Percentiles rank a stretch among this genome's conserved stretches.
Evolutionary conservation across 176 grass and related monocot genomes (phyloP).

Genomic region (Zea mays): DNA sequence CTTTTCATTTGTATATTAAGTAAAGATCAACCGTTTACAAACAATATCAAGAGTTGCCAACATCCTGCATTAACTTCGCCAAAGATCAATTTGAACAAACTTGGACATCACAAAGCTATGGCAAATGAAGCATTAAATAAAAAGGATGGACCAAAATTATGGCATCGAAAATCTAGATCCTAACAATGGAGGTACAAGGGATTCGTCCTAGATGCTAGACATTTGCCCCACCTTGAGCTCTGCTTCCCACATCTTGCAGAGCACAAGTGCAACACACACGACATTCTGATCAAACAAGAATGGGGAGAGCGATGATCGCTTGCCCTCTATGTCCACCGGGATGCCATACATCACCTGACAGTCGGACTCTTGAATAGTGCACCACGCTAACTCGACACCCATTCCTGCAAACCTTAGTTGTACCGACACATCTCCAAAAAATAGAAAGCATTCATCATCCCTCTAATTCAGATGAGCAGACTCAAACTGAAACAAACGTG

Average conservation of each 20-base stretch:
- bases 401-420: constrained; percentile 78
- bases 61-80: constrained; percentile 48
- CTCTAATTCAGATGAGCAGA: constrained; percentile 6
- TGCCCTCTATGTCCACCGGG: constrained; percentile 51
- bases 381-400: constrained; percentile 77
- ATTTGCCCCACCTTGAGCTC: constrained; percentile 90
- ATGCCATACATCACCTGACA: constrained; percentile 66
- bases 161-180: background rate
- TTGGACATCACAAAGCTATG: background rate
- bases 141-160: background rate
- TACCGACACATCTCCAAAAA: background rate
- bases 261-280: constrained; percentile 74
- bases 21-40: constrained; percentile 41
- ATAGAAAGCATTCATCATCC: constrained; percentile 16
- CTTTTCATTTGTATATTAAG: constrained; percentile 1
- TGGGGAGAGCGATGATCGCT: constrained; percentile 65
- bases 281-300: constrained; percentile 93
- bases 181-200: constrained; percentile 83
- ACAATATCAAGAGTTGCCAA: constrained; percentile 89
- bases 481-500: background rate
- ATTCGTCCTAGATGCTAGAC: constrained; percentile 97
- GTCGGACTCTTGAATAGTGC: constrained; percentile 74
- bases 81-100: constrained; percentile 20
- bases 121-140: background rate
- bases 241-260: constrained; percentile 86